phyloP scores from a whole-genome alignment of 495 filamentous ascomycete genomes.

The Xylaria curta region DNA sequence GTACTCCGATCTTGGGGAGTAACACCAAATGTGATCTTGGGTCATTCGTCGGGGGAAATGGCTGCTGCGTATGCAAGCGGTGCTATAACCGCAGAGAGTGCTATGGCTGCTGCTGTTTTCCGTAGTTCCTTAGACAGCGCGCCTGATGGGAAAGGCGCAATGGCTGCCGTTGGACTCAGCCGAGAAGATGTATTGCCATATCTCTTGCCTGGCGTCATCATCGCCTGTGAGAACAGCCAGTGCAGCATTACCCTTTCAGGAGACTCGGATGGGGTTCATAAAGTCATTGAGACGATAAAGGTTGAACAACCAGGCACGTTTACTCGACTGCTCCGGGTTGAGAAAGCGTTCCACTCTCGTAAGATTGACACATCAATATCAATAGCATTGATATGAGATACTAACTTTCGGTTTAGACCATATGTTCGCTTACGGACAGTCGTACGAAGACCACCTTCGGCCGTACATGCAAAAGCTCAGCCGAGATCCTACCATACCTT shows the following conservation, averaged over 20 bases:
- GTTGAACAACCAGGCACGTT: conserved; percentile 28
- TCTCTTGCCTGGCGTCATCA: conserved; percentile 33
- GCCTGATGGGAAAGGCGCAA: conserved; percentile 38
- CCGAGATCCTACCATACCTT: conserved; percentile 26
- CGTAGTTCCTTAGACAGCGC: conserved; percentile 36
- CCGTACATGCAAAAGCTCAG: conserved; percentile 22
- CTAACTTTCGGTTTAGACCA: conserved; percentile 23
- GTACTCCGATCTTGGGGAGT: conserved; percentile 55
- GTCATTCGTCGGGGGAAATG: conserved; percentile 54
- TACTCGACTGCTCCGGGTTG: conserved; percentile 19
- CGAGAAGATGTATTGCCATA: conserved; percentile 34
- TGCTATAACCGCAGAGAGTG: conserved; percentile 34
- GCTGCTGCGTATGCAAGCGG: conserved; percentile 50
- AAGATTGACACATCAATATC: background rate
- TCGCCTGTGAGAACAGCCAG: conserved; percentile 54
- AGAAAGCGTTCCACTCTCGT: conserved; percentile 42
- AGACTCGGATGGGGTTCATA: conserved; percentile 30
- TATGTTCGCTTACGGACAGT: conserved; percentile 35
- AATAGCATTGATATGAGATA: too few species aligned
- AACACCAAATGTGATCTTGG: conserved; percentile 43
- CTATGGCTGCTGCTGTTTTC: conserved; percentile 41
- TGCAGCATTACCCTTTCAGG: conserved; percentile 48
- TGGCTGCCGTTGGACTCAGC: conserved; percentile 48
- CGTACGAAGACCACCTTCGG: conserved; percentile 35
- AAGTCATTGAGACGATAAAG: conserved; percentile 31